Evolutionary conservation across 2,329 filamentous ascomycete species (phyloP).

Genomic region (Sporothrix inflata): DNA sequence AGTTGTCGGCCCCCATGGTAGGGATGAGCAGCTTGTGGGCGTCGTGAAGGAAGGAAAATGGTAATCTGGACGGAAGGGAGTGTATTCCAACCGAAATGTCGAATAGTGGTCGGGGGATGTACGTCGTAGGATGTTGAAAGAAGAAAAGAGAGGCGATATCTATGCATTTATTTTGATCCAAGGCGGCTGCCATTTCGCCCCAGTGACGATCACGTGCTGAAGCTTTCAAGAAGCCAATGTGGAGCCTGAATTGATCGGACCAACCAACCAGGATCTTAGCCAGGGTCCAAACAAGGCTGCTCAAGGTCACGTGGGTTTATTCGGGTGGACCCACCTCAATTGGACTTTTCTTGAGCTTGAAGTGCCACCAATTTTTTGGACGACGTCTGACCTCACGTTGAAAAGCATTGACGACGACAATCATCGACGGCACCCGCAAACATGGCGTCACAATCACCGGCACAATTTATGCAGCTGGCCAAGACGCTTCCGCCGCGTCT

Average conservation of each 20-base stretch:
- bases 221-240: not conserved
- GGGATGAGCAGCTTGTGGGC: too few relatives aligned
- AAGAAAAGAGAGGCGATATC: not conserved
- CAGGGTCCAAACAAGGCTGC: not conserved
- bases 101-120: not conserved
- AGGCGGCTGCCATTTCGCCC: not conserved
- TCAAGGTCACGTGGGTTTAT: not conserved
- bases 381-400: not conserved
- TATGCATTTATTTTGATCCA: not conserved
- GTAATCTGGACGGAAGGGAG: not conserved
- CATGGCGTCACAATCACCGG: slow-evolving; percentile 30
- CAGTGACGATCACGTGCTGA: not conserved
- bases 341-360: slow-evolving; percentile 50
- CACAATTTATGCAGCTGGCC: slow-evolving; percentile 59
- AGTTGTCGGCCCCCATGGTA: slow-evolving; percentile 12
- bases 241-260: not conserved
- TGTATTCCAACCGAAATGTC: not conserved
- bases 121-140: not conserved
- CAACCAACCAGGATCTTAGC: not conserved
- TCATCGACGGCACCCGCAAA: slow-evolving; percentile 11
- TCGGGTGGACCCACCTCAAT: not conserved
- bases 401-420: slow-evolving; percentile 15
- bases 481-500: slow-evolving; percentile 76
- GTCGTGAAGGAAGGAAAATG: slow-evolving; percentile 42
- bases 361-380: not conserved